Evolutionary conservation across 371 early-diverging fungal genomes (phyloP).

Genomic region (Chytridium lagenaria): DNA sequence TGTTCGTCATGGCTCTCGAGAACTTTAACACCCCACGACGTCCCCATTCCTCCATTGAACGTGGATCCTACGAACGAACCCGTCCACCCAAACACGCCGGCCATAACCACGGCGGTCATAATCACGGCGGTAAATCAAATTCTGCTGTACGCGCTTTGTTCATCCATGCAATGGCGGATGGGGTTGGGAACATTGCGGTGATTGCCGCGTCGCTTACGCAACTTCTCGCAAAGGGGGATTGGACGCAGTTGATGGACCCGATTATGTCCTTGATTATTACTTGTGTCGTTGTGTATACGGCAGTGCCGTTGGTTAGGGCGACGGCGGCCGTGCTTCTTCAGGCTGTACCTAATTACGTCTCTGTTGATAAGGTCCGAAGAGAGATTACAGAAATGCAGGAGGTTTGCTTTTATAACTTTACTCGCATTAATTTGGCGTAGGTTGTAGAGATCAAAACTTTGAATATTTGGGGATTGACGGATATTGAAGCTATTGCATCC

Average conservation of each 20-base stretch:
- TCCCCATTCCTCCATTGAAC: background rate
- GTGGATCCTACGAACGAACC: background rate
- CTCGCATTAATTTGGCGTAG: background rate
- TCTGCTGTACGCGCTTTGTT: slow-evolving; percentile 28
- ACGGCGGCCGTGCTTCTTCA: slow-evolving; percentile 46
- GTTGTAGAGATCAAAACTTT: slow-evolving; percentile 21
- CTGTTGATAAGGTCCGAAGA: background rate
- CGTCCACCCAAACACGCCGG: slow-evolving; percentile 12
- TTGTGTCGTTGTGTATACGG: slow-evolving; percentile 42
- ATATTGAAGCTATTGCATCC: slow-evolving; percentile 10
- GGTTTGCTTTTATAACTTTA: slow-evolving; percentile 11
- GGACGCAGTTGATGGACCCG: slow-evolving; percentile 43
- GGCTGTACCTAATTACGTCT: slow-evolving; percentile 23
- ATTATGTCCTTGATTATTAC: slow-evolving; percentile 46
- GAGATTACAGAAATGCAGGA: slow-evolving; percentile 11
- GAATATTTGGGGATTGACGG: slow-evolving; percentile 29
- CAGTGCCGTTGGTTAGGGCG: slow-evolving; percentile 43
- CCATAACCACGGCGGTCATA: slow-evolving; percentile 12
- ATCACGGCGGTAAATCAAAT: background rate
- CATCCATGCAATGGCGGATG: slow-evolving; percentile 53
- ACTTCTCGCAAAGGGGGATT: slow-evolving; percentile 30
- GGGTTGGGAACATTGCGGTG: slow-evolving; percentile 50
- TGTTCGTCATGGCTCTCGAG: background rate
- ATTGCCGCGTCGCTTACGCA: slow-evolving; percentile 45
- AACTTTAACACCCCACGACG: background rate